phyloP scores from a whole-genome alignment of 2,329 filamentous ascomycete species.

The Colletotrichum magnum region DNA sequence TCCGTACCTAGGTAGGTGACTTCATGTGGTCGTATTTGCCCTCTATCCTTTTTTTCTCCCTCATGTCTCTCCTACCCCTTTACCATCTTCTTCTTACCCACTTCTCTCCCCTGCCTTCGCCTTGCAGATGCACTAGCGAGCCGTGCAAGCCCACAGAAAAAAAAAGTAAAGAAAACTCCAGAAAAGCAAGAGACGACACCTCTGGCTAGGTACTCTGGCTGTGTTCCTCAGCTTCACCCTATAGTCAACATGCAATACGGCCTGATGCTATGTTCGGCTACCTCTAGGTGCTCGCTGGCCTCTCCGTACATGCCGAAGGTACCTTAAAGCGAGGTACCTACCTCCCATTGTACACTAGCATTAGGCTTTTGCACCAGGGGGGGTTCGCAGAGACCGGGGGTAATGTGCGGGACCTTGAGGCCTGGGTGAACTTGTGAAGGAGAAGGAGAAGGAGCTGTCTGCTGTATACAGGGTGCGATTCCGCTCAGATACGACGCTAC shows the following conservation, averaged over 20 bases:
- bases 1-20: no score
- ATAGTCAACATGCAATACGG: background rate
- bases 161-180: background rate
- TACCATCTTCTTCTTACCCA: conserved; percentile 10
- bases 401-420: background rate
- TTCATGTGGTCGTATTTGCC: conserved; percentile 30
- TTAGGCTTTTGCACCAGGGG: background rate
- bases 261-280: background rate
- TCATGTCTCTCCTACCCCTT: background rate
- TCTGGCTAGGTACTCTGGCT: background rate
- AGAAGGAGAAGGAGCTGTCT: background rate
- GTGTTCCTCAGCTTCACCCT: background rate
- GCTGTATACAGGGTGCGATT: conserved; percentile 7
- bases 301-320: no score
- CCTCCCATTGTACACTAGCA: no score
- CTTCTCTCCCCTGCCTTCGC: conserved; percentile 1
- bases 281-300: background rate
- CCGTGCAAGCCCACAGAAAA: conserved; percentile 21
- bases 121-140: conserved; percentile 35
- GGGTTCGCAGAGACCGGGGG: background rate
- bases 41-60: background rate
- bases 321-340: no score
- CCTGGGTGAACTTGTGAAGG: background rate
- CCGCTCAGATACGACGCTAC: conserved; percentile 28
- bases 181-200: background rate